Base-by-base conservation (phyloP, 768 basidiomycete genomes). In the Lactifluus hygrophoroides region DNA sequence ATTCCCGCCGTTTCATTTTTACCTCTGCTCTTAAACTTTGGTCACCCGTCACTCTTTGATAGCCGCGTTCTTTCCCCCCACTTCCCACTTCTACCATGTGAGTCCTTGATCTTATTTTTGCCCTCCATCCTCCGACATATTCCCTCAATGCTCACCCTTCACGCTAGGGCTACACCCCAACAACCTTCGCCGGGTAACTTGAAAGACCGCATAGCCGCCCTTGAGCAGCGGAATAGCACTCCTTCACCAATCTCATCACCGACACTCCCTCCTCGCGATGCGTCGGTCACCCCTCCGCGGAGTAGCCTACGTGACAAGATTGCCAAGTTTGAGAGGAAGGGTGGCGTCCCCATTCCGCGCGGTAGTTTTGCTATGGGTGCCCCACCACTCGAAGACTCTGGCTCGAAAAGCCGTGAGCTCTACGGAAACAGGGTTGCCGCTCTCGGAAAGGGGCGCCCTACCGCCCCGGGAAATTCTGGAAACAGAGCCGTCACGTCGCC, bases 161-260 rank as follows among this genome's bases (percentile, higher is more conserved):
- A 6, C 16, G 21, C n/a, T 35, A 65, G 64, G 64, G 51, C 61
- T n/a, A 27, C 55, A 58, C 66, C 56, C 32, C 32, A 32, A 61
- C 69, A 61, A 38, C 55, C 66, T 23, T 46, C 61, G 14, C 63
- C 60, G 21, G 75, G 73, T 51, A 87, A 85, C 69, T 80, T 90
- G 67, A 89, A 84, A 71, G 88, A 90, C 65, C 85, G 89, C 54
- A 90, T 91, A 62, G 89, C 89, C 17, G 88, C 88, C 27, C 74
- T 91, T 49, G 82, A 91, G 68, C 87, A 88, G 64, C 78, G 80
- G 57, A 68, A 64, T 67, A 60, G 40, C 60, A 64, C 54, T 52
- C 69, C 55, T 60, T 34, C 72, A 43, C 64, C 76, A 54, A 62
- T 72, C 21, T 68, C 73, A 11, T 66, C 72, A 25, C 64, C 69